These are phyloP conservation scores for Diplocarpon rosae DNA, from an alignment of 2,329 filamentous ascomycete genomes.

Conservation along the genomic window DNA sequence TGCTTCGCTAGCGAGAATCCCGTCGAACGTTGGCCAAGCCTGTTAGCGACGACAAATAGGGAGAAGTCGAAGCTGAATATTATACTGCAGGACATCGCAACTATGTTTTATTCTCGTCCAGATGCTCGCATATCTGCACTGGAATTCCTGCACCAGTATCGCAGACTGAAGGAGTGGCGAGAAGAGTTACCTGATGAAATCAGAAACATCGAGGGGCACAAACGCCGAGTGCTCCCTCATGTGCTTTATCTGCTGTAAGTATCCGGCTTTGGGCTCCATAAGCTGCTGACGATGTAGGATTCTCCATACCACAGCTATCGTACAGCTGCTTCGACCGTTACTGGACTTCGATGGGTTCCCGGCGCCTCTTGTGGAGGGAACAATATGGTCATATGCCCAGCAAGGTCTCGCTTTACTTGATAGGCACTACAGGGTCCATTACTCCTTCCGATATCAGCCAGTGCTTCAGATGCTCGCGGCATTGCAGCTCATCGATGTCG, in stretches of 20 bases:
- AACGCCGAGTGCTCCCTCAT: slow-evolving; percentile 23
- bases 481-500: slow-evolving; percentile 25
- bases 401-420: slow-evolving; percentile 25
- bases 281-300: slow-evolving; percentile 22
- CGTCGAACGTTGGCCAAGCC: slow-evolving; percentile 15
- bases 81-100: slow-evolving; percentile 21
- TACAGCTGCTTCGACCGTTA: slow-evolving; percentile 26
- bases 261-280: not conserved
- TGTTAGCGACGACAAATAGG: slow-evolving; percentile 24
- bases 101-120: slow-evolving; percentile 19
- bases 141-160: slow-evolving; percentile 22
- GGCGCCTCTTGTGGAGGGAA: slow-evolving; percentile 16
- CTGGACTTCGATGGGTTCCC: slow-evolving; percentile 23
- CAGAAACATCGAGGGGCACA: slow-evolving; percentile 15
- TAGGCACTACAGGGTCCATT: slow-evolving; percentile 21
- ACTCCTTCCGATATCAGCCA: slow-evolving; percentile 26
- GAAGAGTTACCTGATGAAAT: slow-evolving; percentile 21
- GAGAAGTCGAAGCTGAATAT: slow-evolving; percentile 24
- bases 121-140: slow-evolving; percentile 13
- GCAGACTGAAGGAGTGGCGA: slow-evolving; percentile 23
- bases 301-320: slow-evolving; percentile 22
- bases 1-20: slow-evolving; percentile 11
- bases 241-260: slow-evolving; percentile 27
- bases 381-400: slow-evolving; percentile 25
- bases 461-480: slow-evolving; percentile 27